Evolutionary conservation across 2,329 filamentous ascomycete genomes (phyloP).

Genomic region (Alternaria sp.): DNA sequence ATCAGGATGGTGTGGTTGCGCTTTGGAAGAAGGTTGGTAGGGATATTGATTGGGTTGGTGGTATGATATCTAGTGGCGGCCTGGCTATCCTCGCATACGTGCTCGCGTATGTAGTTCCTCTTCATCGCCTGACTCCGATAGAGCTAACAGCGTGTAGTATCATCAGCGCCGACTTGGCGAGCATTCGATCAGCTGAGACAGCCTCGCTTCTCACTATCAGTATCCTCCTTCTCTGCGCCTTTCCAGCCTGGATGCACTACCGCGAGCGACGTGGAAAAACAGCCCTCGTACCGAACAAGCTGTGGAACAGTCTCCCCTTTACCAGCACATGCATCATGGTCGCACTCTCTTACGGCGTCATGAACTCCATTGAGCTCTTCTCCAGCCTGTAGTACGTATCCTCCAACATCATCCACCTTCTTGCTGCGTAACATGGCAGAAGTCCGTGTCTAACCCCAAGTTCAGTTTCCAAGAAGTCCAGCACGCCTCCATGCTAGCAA

Average conservation of each 20-base stretch:
- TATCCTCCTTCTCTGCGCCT: slow-evolving; percentile 32
- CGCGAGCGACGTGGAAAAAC: slow-evolving; percentile 21
- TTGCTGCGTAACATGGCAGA: not conserved
- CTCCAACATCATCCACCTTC: not conserved
- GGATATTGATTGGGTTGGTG: slow-evolving; percentile 41
- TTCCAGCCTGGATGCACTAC: slow-evolving; percentile 42
- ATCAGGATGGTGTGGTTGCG: not conserved
- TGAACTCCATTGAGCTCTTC: slow-evolving; percentile 48
- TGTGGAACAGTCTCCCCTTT: slow-evolving; percentile 65
- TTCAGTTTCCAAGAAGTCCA: slow-evolving; percentile 51
- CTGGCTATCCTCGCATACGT: slow-evolving; percentile 32
- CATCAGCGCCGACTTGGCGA: slow-evolving; percentile 30
- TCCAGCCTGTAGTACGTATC: slow-evolving; percentile 53
- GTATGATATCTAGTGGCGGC: slow-evolving; percentile 29
- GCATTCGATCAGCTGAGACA: slow-evolving; percentile 28
- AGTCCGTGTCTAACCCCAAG: not conserved
- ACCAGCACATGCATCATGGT: slow-evolving; percentile 60
- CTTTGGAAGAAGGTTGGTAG: slow-evolving; percentile 20
- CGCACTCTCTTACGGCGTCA: slow-evolving; percentile 44
- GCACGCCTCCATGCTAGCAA: slow-evolving; percentile 36
- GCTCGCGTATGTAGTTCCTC: slow-evolving; percentile 25
- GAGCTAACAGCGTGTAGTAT: slow-evolving; percentile 21
- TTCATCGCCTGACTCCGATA: too few species aligned
- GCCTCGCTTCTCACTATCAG: slow-evolving; percentile 30
- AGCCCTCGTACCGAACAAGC: slow-evolving; percentile 35